These are phyloP conservation scores for Eucalyptus melliodora DNA, from an alignment of 345 rosid species.

Conservation along the genomic window DNA sequence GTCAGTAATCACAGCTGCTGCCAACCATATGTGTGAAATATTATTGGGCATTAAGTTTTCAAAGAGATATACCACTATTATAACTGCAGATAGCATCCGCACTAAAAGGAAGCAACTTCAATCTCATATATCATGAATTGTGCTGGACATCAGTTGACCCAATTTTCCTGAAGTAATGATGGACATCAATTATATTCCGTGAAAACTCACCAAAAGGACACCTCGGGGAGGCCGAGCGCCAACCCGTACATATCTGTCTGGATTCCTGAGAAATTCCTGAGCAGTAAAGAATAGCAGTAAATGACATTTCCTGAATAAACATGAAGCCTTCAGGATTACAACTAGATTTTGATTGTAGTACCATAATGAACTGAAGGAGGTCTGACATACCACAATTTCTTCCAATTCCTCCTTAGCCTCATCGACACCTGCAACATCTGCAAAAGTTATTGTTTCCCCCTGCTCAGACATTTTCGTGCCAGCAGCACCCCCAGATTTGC, in stretches of 20 bases:
- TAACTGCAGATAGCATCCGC: background rate
- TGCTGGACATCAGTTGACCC: background rate
- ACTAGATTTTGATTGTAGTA: background rate
- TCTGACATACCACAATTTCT: conserved; percentile 79
- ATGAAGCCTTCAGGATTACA: background rate
- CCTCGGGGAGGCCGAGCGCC: conserved; percentile 99
- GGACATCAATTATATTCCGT: background rate
- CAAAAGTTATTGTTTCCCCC: conserved; percentile 76
- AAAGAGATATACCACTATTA: background rate
- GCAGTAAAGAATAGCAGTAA: conserved; percentile 2
- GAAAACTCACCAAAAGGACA: conserved; percentile 73
- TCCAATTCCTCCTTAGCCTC: conserved; percentile 98
- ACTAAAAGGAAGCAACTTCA: background rate
- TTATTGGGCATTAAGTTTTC: background rate
- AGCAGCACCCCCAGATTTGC: conserved; percentile 56
- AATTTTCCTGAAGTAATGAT: background rate
- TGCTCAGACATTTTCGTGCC: conserved; percentile 56
- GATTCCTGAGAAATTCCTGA: conserved; percentile 95
- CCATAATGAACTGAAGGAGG: background rate
- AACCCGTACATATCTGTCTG: conserved; percentile 63
- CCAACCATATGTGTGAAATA: background rate
- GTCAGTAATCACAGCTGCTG: background rate
- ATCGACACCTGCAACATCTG: conserved; percentile 96
- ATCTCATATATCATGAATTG: background rate
- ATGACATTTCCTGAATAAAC: conserved; percentile 3